Conservation (phyloP, 1,284 basidiomycete genomes). For the Waitea zeae region DNA sequence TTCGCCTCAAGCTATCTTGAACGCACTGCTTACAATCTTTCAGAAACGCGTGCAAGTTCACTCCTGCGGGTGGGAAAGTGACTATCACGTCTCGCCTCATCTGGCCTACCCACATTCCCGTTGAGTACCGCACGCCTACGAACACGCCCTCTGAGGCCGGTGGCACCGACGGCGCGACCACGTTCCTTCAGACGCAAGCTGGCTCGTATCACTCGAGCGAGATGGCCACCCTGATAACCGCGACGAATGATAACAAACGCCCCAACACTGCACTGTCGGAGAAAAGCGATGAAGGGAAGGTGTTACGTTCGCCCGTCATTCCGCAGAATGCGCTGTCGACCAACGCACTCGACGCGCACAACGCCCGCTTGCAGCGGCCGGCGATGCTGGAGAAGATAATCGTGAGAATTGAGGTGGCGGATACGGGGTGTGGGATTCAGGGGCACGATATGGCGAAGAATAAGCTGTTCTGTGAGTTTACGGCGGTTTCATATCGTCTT, state of each 20-base stretch:
- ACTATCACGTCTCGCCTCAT: slow-evolving; percentile 42
- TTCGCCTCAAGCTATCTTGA: not conserved
- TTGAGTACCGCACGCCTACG: not conserved
- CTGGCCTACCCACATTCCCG: slow-evolving; percentile 19
- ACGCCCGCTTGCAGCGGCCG: slow-evolving; percentile 16
- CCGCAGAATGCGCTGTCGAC: slow-evolving; percentile 23
- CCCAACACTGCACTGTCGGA: not conserved
- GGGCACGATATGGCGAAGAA: slow-evolving; percentile 55
- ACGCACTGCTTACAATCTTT: slow-evolving; percentile 31
- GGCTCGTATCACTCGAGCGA: too few species aligned
- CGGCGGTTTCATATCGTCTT: not conserved
- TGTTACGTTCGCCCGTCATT: too few species aligned
- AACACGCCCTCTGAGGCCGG: not conserved
- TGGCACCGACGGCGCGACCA: not conserved
- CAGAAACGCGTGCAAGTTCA: slow-evolving; percentile 78
- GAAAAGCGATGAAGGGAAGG: slow-evolving; percentile 5
- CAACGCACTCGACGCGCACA: slow-evolving; percentile 30
- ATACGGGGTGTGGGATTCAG: slow-evolving; percentile 68
- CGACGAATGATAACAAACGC: not conserved
- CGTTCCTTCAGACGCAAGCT: not conserved
- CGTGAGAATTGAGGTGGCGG: slow-evolving; percentile 66
- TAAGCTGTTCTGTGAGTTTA: slow-evolving; percentile 52
- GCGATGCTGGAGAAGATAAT: slow-evolving; percentile 39
- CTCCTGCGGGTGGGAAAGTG: slow-evolving; percentile 51
- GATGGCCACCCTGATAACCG: not conserved